Percentiles rank a stretch among this genome's conserved stretches.
Conservation (phyloP, 176 grass and related monocot genomes). For the Zea luxurians region DNA sequence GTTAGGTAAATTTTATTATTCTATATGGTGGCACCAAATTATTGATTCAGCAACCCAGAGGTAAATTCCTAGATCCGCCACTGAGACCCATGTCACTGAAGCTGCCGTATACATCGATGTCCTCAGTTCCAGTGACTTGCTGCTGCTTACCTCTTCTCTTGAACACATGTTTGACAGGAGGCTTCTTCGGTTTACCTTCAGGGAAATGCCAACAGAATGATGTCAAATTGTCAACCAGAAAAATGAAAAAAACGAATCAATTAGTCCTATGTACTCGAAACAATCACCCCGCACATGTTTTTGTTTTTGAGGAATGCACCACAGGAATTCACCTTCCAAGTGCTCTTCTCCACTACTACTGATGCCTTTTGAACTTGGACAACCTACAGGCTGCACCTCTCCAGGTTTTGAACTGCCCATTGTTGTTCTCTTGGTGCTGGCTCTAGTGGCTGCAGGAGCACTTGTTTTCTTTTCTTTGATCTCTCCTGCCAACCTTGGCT, state of each 20-base stretch:
- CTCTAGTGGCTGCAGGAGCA: neutral
- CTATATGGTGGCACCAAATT: too few species aligned
- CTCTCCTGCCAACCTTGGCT: constrained; percentile 9
- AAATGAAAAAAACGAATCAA: neutral
- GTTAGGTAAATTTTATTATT: too few species aligned
- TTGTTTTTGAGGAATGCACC: too few species aligned
- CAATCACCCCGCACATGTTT: neutral
- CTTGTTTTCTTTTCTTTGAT: constrained; percentile 14
- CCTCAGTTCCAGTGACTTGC: neutral
- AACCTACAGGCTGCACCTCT: neutral
- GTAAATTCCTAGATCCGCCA: too few species aligned
- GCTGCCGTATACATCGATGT: constrained; percentile 49
- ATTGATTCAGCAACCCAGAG: too few species aligned
- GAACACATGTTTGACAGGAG: constrained; percentile 25
- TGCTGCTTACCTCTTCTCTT: constrained; percentile 32
- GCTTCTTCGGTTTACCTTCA: constrained; percentile 36
- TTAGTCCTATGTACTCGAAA: neutral
- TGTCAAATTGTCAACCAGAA: neutral
- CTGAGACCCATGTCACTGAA: constrained; percentile 68
- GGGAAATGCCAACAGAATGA: neutral
- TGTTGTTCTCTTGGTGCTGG: neutral
- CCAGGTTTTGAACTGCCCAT: constrained; percentile 16
- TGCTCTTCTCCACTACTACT: neutral
- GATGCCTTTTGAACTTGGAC: neutral
- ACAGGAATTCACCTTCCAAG: neutral